A percentile compares a stretch with the other conserved stretches of the same genome.
phyloP scores from a whole-genome alignment of 495 filamentous ascomycete species.

The Tuber borchii region DNA sequence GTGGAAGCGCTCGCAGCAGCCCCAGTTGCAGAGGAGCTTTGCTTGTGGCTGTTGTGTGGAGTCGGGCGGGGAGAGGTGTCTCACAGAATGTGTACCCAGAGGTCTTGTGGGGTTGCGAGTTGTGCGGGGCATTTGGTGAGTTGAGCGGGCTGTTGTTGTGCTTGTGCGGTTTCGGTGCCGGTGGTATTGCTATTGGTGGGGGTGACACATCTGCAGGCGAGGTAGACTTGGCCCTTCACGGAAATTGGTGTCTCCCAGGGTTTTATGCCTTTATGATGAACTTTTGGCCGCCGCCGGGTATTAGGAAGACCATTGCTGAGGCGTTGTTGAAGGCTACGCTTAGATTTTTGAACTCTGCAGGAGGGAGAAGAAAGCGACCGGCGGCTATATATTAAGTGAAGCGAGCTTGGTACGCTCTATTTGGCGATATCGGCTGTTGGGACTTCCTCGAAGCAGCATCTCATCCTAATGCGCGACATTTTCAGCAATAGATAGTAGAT shows the following conservation, averaged over 20 bases:
- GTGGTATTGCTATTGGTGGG: slow-evolving; percentile 5
- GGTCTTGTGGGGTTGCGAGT: too few relatives aligned
- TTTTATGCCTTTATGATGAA: slow-evolving; percentile 92
- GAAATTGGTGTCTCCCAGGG: slow-evolving; percentile 68
- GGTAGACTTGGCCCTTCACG: slow-evolving; percentile 55
- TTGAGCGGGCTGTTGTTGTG: slow-evolving; percentile 5
- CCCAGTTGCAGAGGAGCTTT: too few relatives aligned
- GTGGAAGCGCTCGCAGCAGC: too few relatives aligned
- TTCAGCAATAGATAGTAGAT: slow-evolving; percentile 9
- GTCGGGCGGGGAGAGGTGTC: too few relatives aligned
- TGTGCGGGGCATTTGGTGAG: neutral
- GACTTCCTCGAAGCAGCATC: slow-evolving; percentile 77
- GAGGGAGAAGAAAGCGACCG: slow-evolving; percentile 61
- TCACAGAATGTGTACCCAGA: too few relatives aligned
- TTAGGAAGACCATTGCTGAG: slow-evolving; percentile 69
- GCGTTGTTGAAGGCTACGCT: slow-evolving; percentile 67
- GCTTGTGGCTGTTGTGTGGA: too few relatives aligned
- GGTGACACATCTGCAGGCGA: slow-evolving; percentile 50
- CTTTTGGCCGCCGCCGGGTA: slow-evolving; percentile 49
- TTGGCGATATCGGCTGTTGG: slow-evolving; percentile 83
- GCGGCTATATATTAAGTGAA: slow-evolving; percentile 52
- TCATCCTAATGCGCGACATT: slow-evolving; percentile 45
- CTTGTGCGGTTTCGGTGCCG: neutral
- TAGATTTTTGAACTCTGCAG: slow-evolving; percentile 93
- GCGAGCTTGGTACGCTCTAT: slow-evolving; percentile 84